Conservation (phyloP, 73 alveolate species). For the Diophrys sp. region DNA sequence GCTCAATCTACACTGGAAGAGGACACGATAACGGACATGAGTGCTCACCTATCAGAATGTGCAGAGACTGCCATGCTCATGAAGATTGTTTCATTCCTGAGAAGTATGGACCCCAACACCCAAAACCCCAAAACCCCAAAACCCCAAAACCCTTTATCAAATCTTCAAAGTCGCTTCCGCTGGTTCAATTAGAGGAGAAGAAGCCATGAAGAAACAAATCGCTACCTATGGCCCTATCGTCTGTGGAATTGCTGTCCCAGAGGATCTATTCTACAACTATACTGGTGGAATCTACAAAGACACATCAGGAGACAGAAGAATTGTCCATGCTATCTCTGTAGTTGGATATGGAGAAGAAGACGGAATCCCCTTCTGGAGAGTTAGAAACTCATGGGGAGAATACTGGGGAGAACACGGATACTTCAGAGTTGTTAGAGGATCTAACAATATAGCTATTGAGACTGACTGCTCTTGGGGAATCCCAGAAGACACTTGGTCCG, state of each 20-base stretch:
- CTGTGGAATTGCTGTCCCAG: slow-evolving; percentile 73
- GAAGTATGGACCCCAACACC: no score
- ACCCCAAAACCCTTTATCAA: no score
- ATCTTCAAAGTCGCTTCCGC: slow-evolving; percentile 58
- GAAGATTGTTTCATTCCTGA: slow-evolving; percentile 67
- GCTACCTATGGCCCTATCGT: slow-evolving; percentile 92
- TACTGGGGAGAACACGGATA: slow-evolving; percentile 91
- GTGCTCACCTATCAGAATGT: slow-evolving; percentile 58
- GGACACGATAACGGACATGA: slow-evolving; percentile 72
- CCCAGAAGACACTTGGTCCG: slow-evolving; percentile 75
- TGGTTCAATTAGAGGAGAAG: slow-evolving; percentile 75
- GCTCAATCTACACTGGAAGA: slow-evolving; percentile 75
- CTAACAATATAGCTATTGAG: slow-evolving; percentile 73
- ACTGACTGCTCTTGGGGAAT: slow-evolving; percentile 76
- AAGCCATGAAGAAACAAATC: slow-evolving; percentile 84
- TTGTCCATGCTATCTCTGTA: slow-evolving; percentile 80
- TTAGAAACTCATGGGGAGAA: slow-evolving; percentile 93
- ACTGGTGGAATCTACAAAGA: slow-evolving; percentile 75
- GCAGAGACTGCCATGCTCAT: slow-evolving; percentile 71
- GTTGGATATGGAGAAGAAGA: slow-evolving; percentile 92
- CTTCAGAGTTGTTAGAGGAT: slow-evolving; percentile 84
- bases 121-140: no score
- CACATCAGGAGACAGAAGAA: slow-evolving; percentile 39
- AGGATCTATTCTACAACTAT: slow-evolving; percentile 44
- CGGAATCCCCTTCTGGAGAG: slow-evolving; percentile 86